These are phyloP conservation scores for Candida patagonica DNA, from an alignment of 805 yeast genomes.

Conservation along the genomic window DNA sequence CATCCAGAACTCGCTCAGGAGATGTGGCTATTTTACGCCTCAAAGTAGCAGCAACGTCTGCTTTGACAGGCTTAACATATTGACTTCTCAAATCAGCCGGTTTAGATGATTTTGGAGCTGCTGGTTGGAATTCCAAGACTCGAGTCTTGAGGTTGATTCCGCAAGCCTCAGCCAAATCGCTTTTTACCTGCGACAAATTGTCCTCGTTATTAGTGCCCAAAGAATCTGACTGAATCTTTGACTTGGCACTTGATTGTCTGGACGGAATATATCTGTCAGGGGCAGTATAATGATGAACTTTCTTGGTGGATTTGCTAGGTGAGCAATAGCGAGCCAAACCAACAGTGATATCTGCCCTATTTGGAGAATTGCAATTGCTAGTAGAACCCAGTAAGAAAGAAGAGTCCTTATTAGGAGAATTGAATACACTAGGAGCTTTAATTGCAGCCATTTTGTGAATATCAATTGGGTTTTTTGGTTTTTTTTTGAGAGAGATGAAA, in stretches of 20 bases:
- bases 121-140: slow-evolving; percentile 78
- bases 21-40: slow-evolving; percentile 65
- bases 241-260: slow-evolving; percentile 40
- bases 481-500: neutral
- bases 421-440: neutral
- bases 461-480: too few relatives aligned
- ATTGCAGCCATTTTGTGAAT: neutral
- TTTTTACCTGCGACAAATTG: slow-evolving; percentile 41
- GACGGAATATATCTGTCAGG: slow-evolving; percentile 55
- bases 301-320: slow-evolving; percentile 3
- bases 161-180: slow-evolving; percentile 88
- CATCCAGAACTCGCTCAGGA: slow-evolving; percentile 91
- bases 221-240: slow-evolving; percentile 33
- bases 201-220: slow-evolving; percentile 1
- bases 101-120: slow-evolving; percentile 54
- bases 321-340: slow-evolving; percentile 4
- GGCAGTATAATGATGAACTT: neutral
- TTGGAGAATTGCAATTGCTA: neutral
- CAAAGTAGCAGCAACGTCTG: slow-evolving; percentile 25
- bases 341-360: neutral
- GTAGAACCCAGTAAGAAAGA: neutral
- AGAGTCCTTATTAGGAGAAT: slow-evolving; percentile 1
- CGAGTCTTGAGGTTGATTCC: slow-evolving; percentile 78
- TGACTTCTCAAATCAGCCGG: slow-evolving; percentile 29
- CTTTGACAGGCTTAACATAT: slow-evolving; percentile 28